Evolutionary conservation across 257 asterid genomes (phyloP).

Genomic region (Jacaranda copaia): DNA sequence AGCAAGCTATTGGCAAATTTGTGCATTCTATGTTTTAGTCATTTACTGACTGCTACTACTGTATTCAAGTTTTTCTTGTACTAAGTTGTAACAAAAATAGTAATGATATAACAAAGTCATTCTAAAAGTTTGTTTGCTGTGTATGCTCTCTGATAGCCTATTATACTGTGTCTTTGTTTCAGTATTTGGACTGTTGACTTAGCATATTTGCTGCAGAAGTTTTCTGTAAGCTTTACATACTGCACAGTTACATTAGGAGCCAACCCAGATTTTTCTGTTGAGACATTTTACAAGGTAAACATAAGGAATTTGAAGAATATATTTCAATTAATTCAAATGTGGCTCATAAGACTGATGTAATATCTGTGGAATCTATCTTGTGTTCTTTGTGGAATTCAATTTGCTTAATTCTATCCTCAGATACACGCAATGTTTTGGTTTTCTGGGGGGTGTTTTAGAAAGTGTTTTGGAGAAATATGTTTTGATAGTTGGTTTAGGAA

Average conservation of each 20-base stretch:
- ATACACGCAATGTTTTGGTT: background rate
- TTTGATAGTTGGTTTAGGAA: too few species aligned
- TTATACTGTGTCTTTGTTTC: constrained; percentile 47
- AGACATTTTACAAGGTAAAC: constrained; percentile 88
- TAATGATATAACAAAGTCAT: constrained; percentile 18
- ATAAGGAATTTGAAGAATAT: constrained; percentile 11
- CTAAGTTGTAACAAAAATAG: background rate
- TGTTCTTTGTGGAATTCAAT: background rate
- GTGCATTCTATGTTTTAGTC: constrained; percentile 18
- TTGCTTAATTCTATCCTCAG: constrained; percentile 7
- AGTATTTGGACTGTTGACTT: constrained; percentile 97
- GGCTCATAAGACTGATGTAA: background rate
- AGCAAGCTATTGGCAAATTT: background rate
- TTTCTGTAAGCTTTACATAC: constrained; percentile 80
- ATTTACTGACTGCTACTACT: background rate
- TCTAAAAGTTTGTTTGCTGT: constrained; percentile 20
- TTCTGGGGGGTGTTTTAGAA: too few species aligned
- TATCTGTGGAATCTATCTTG: background rate
- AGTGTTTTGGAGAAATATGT: too few species aligned
- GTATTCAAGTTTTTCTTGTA: constrained; percentile 21
- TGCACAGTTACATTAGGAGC: constrained; percentile 96
- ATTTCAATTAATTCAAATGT: background rate
- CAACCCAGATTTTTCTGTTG: constrained; percentile 87
- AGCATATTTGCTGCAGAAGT: constrained; percentile 92
- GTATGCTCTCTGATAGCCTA: constrained; percentile 43